phyloP scores from a whole-genome alignment of 345 rosid genomes.

The Eucalyptus erythrocorys region DNA sequence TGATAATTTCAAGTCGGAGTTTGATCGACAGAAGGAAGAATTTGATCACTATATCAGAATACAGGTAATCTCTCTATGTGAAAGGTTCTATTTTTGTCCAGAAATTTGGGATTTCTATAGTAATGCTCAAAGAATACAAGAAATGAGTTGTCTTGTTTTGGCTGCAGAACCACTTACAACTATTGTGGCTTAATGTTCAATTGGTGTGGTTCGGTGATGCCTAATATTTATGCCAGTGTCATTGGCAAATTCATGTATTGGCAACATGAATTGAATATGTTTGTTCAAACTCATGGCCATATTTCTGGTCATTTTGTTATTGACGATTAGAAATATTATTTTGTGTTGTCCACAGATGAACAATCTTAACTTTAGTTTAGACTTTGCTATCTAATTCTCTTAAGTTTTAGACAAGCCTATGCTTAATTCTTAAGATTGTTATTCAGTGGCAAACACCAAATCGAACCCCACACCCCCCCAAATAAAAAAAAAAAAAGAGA shows the following conservation, averaged over 20 bases:
- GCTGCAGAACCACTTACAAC: background rate
- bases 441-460: background rate
- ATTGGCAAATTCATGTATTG: background rate
- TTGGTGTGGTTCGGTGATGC: background rate
- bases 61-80: slow-evolving; percentile 22
- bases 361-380: background rate
- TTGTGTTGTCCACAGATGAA: background rate
- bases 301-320: background rate
- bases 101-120: background rate
- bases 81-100: background rate
- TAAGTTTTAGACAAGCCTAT: background rate
- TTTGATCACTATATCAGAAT: slow-evolving; percentile 37
- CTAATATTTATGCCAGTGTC: background rate
- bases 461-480: too few species aligned
- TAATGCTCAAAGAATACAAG: background rate
- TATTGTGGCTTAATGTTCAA: background rate
- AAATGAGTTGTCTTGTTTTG: background rate
- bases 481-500: too few species aligned
- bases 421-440: background rate
- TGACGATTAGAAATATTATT: background rate
- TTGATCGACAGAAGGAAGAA: slow-evolving; percentile 54
- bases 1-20: slow-evolving; percentile 29
- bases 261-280: background rate
- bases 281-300: background rate
- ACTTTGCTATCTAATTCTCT: background rate